Evolutionary conservation across 2,329 filamentous ascomycete genomes (phyloP).

Genomic region (Pseudopithomyces maydicus): DNA sequence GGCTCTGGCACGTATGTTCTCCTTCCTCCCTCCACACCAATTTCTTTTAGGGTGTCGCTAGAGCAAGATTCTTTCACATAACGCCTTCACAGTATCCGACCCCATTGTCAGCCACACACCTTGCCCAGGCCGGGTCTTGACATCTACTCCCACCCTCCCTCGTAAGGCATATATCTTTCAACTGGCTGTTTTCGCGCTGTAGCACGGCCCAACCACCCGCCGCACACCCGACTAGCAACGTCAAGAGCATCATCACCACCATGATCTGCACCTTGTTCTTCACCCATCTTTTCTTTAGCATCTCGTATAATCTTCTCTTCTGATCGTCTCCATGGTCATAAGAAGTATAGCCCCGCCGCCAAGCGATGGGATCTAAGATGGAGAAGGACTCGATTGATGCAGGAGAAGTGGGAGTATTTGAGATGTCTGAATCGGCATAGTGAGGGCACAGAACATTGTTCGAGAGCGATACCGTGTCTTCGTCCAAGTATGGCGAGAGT

Average conservation of each 20-base stretch:
- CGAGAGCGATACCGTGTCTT: slow-evolving; percentile 22
- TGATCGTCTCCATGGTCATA: slow-evolving; percentile 8
- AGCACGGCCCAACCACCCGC: slow-evolving; percentile 26
- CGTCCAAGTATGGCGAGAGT: slow-evolving; percentile 33
- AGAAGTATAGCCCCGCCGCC: slow-evolving; percentile 34
- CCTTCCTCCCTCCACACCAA: not conserved
- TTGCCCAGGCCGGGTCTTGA: slow-evolving; percentile 21
- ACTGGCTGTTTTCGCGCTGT: slow-evolving; percentile 18
- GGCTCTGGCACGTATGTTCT: no score
- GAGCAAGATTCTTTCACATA: slow-evolving; percentile 6
- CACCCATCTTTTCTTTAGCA: slow-evolving; percentile 20
- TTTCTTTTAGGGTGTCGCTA: not conserved
- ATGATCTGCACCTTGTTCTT: slow-evolving; percentile 26
- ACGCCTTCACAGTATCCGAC: slow-evolving; percentile 28
- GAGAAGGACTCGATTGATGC: slow-evolving; percentile 43
- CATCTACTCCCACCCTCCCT: slow-evolving; percentile 26
- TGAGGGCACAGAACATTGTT: slow-evolving; percentile 36
- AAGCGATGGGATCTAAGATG: slow-evolving; percentile 37
- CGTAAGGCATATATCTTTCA: slow-evolving; percentile 14
- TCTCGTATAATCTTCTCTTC: slow-evolving; percentile 4
- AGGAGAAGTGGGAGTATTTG: slow-evolving; percentile 41
- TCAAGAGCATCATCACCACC: slow-evolving; percentile 23
- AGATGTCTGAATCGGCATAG: slow-evolving; percentile 37
- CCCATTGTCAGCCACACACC: slow-evolving; percentile 25
- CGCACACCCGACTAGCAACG: slow-evolving; percentile 25